Evolutionary conservation across 2,329 filamentous ascomycete genomes (phyloP), one percentile per base, ranked within the genome.

Genomic region (Cadophora malorum): DNA sequence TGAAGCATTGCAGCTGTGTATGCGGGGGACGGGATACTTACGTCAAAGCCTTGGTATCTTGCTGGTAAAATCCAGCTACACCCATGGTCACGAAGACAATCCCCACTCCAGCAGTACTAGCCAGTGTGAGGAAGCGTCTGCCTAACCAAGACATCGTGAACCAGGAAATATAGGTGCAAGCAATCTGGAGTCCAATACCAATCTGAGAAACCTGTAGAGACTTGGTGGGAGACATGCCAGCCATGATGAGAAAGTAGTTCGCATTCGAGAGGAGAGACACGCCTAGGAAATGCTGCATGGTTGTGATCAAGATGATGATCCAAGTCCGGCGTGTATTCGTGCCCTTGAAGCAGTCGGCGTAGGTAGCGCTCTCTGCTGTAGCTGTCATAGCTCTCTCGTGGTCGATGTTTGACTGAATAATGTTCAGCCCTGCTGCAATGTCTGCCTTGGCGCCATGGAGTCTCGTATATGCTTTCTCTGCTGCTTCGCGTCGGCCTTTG

Each of bases 181-280:
- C 25, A 4, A 63, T 33, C 12, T n/a, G 16, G 14, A 63, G 16
- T 4, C 60, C 60, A 16, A 52, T 50, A 19, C 60, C 41, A n/a
- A 63, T 63, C 23, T 63, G 41, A 47, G 45, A 52, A 4, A 63
- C 31, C n/a, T 50, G 41, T 9, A 63, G 19, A 16, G 60, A 50
- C 16, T 49, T 47, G 9, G 25, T 47, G 3, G 60, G 60, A 19
- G 60, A 63, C 41, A 63, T 50, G 41, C 60, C 60, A 5, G 25
- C 60, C 45, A 63, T 52, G 14, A 63, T 63, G 1, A 63, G 28
- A 16, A 63, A 63, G 25, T 63, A 38, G 10, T 21, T 63, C 23
- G 41, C 35, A 10, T 63, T 63, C 4, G 60, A 19, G 8, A 63
- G 41, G 10, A 63, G 45, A 3, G 60, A 50, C 25, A 52, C 28